Evolutionary conservation across 2,329 filamentous ascomycete species (phyloP), one percentile per base, ranked within the genome.

Genomic region (Raffaelea ambrosiae): DNA sequence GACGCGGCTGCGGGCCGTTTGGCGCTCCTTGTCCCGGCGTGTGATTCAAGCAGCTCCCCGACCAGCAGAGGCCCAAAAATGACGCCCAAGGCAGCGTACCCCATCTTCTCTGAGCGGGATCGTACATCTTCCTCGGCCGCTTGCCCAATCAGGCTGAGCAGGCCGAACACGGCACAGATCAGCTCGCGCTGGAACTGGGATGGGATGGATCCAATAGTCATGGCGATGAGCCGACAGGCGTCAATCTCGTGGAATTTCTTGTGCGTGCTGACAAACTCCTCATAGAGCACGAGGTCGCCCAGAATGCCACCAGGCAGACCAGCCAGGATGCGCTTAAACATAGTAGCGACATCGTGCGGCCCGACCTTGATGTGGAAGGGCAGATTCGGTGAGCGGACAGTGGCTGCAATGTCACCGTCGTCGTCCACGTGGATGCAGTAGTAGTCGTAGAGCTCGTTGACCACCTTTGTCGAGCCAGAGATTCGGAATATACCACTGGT

Each of bases 111-210:
- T 8, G 68, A 35, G 67, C 65, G 69, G 68, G 51, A 79, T 73
- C 57, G 73, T 22, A 71, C 63, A 31, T 66, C 46, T 14, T 18
- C 69, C 57, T 84, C 77, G 2, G 79, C 76, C 4, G 71, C 65
- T 22, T 75, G 67, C 2, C 79, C 81, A 48, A 86, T 71, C 35
- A 83, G 66, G 46, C 74, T 79, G 11, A 85, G 65, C 13, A 86
- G 66, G 0, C 81, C 83, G 58, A 86, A 81, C 0, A 86, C 79
- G 18, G 79, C 77, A 52, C 77, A 84, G 40, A 86, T 80, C 3
- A 86, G 64, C 42, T 84, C 78, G 21, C 81, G 69, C 39, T 79
- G 73, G 51, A 77, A 78, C 46, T 72, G 72, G 1, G 79, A 83
- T 47, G 69, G 67, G n/a, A 83, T 63, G 0, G 76, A 76, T 1